Evolutionary conservation across 306 rosid genomes (phyloP).

Genomic region (Cucurbita ficifolia): DNA sequence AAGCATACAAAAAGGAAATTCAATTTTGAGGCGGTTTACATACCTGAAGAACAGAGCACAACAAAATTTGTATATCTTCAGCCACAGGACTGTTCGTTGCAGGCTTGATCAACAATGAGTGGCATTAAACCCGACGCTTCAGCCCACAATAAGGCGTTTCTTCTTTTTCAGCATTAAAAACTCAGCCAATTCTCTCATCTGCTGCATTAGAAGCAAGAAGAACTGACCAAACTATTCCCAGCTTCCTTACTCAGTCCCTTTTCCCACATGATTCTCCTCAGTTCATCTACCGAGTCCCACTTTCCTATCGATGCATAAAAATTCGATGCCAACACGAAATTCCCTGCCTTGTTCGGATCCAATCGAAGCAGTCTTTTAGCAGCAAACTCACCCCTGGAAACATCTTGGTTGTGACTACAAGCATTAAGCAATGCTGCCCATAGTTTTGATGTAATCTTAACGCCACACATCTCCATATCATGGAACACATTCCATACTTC

Average conservation of each 20-base stretch:
- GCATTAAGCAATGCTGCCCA: slow-evolving; percentile 52
- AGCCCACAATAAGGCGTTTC: slow-evolving; percentile 13
- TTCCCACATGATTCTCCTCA: slow-evolving; percentile 31
- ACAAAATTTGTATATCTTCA: too few relatives aligned
- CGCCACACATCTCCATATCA: slow-evolving; percentile 21
- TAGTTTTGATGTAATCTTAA: slow-evolving; percentile 23
- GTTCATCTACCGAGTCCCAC: slow-evolving; percentile 44
- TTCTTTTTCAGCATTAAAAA: not conserved
- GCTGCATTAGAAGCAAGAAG: not conserved
- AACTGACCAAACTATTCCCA: slow-evolving; percentile 41
- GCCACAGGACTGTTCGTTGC: too few relatives aligned
- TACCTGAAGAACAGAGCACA: too few relatives aligned
- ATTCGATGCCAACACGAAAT: slow-evolving; percentile 33
- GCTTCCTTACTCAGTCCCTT: slow-evolving; percentile 47
- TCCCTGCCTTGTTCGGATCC: slow-evolving; percentile 38
- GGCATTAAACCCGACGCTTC: slow-evolving; percentile 67
- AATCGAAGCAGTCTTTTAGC: slow-evolving; percentile 33
- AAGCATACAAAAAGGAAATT: too few relatives aligned
- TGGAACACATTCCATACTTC: slow-evolving; percentile 30
- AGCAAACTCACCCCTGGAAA: slow-evolving; percentile 38
- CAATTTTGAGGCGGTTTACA: too few relatives aligned
- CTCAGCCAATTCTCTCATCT: not conserved
- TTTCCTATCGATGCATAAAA: slow-evolving; percentile 46
- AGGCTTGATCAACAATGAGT: not conserved
- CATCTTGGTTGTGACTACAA: slow-evolving; percentile 32